A percentile compares a stretch with the other conserved stretches of the same genome.
phyloP scores from a whole-genome alignment of 1,284 basidiomycete species.

The Cryptococcus hybrid region DNA sequence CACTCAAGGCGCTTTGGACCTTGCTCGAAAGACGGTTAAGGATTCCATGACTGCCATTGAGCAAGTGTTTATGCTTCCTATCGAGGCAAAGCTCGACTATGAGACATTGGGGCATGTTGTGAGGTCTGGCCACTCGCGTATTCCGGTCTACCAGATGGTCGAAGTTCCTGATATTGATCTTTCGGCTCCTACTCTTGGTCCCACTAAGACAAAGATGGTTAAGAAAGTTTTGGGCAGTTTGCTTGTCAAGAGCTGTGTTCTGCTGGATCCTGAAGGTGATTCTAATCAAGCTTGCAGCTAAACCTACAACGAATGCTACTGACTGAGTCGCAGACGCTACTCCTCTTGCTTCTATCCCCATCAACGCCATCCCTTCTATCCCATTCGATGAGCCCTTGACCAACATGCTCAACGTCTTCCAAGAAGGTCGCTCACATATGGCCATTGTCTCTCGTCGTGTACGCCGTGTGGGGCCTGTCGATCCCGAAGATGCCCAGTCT shows the following conservation, averaged over 20 bases:
- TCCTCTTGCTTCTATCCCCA: constrained; percentile 70
- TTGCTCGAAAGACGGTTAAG: constrained; percentile 64
- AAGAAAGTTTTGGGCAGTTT: constrained; percentile 80
- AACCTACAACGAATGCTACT: background rate
- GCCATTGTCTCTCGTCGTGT: constrained; percentile 73
- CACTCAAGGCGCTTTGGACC: constrained; percentile 69
- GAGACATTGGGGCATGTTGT: constrained; percentile 71
- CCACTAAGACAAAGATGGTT: constrained; percentile 53
- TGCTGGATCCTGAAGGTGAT: constrained; percentile 80
- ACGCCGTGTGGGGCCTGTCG: constrained; percentile 20
- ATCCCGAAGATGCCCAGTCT: constrained; percentile 24
- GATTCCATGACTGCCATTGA: constrained; percentile 79
- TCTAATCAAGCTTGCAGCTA: background rate
- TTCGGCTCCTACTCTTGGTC: constrained; percentile 22
- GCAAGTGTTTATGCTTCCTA: constrained; percentile 67
- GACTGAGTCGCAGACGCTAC: constrained; percentile 59
- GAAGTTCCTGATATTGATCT: constrained; percentile 56
- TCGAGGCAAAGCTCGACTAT: constrained; percentile 75
- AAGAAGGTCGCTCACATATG: constrained; percentile 84
- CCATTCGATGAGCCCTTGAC: constrained; percentile 82
- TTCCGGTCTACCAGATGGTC: constrained; percentile 65
- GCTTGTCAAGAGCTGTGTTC: constrained; percentile 77
- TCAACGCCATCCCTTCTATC: constrained; percentile 82
- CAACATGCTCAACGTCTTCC: constrained; percentile 84
- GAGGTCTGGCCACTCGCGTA: constrained; percentile 69